phyloP scores from a whole-genome alignment of 2,329 filamentous ascomycete species.

The Colletotrichum musicola region DNA sequence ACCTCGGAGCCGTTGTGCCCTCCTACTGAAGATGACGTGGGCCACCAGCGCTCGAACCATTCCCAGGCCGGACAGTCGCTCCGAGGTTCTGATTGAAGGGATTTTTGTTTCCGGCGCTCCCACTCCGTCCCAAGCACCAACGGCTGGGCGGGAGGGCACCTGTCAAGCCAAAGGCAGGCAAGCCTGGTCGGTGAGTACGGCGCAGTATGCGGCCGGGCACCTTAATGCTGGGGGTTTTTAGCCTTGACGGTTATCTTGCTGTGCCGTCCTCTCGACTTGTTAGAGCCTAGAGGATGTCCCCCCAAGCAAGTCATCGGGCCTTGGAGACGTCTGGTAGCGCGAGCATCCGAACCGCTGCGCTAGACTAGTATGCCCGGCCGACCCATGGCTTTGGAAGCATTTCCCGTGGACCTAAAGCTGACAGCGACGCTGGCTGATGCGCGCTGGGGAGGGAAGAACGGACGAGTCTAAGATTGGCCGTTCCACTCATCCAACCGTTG shows the following conservation, averaged over 20 bases:
- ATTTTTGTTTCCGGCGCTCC: slow-evolving; percentile 40
- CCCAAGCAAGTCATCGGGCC: background rate
- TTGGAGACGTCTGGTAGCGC: slow-evolving; percentile 1
- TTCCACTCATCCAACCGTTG: slow-evolving; percentile 4
- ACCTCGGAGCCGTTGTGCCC: slow-evolving; percentile 26
- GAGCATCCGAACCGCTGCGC: slow-evolving; percentile 8
- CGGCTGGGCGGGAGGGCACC: slow-evolving; percentile 27
- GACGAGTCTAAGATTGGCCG: slow-evolving; percentile 7
- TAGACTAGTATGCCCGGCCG: slow-evolving; percentile 17
- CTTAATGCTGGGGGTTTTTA: background rate
- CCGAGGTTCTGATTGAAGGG: slow-evolving; percentile 40
- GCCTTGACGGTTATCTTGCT: slow-evolving; percentile 8
- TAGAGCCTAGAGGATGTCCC: background rate
- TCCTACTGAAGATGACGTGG: slow-evolving; percentile 27
- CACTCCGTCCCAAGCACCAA: slow-evolving; percentile 21
- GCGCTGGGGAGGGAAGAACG: background rate
- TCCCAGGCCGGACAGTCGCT: slow-evolving; percentile 18
- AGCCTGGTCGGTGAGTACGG: slow-evolving; percentile 5
- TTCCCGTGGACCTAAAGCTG: slow-evolving; percentile 12
- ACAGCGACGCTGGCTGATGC: background rate
- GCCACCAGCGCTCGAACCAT: slow-evolving; percentile 26
- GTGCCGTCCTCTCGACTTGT: background rate
- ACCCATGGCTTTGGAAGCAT: slow-evolving; percentile 30
- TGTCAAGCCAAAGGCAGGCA: slow-evolving; percentile 16
- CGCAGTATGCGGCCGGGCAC: slow-evolving; percentile 4